These are phyloP conservation scores for Alternaria arbusti DNA, from an alignment of 2,329 filamentous ascomycete genomes.

Conservation along the genomic window DNA sequence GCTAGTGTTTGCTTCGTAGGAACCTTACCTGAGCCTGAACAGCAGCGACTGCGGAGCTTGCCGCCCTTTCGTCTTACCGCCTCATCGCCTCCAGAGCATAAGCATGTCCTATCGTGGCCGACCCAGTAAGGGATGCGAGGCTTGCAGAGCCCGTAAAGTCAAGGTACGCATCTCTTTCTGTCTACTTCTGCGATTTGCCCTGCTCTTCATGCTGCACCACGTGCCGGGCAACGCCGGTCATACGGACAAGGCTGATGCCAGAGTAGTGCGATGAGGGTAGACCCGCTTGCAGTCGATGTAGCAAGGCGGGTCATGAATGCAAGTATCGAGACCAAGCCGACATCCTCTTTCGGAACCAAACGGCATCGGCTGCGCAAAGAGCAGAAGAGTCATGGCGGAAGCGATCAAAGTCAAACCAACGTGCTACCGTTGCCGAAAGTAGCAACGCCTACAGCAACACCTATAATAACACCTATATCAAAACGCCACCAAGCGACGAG, in stretches of 20 bases:
- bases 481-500: conserved; percentile 19
- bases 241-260: conserved; percentile 3
- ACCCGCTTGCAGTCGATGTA: conserved; percentile 39
- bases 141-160: conserved; percentile 43
- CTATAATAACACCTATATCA: conserved; percentile 12
- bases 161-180: conserved; percentile 29
- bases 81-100: not conserved
- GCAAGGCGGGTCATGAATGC: conserved; percentile 36
- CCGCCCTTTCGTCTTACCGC: not conserved
- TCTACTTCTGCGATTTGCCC: not conserved
- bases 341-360: conserved; percentile 44
- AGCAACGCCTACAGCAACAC: conserved; percentile 9
- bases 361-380: conserved; percentile 40
- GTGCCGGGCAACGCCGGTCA: not conserved
- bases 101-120: conserved; percentile 44
- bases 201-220: not conserved
- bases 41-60: conserved; percentile 1
- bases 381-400: conserved; percentile 45
- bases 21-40: not conserved
- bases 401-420: conserved; percentile 36
- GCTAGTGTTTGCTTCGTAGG: conserved; percentile 2
- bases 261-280: conserved; percentile 42
- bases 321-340: conserved; percentile 42
- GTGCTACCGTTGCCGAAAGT: conserved; percentile 12
- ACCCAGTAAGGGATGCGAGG: conserved; percentile 46